Evolutionary conservation across 192 early-diverging fungal genomes (phyloP), one percentile per base, ranked within the genome.

Genomic region (Coemansia sp.): DNA sequence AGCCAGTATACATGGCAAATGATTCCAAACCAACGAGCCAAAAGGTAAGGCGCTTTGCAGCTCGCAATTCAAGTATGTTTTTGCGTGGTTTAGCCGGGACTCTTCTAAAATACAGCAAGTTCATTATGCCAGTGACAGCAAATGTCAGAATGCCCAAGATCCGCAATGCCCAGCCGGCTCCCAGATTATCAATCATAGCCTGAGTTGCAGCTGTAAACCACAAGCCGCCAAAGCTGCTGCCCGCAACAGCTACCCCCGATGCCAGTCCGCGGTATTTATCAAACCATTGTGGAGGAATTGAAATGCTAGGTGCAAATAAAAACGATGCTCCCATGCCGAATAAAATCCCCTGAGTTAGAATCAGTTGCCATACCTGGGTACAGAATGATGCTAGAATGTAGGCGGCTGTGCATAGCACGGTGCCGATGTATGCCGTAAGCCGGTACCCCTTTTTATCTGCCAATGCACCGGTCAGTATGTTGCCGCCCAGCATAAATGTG

Each of bases 131-230:
- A 0, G 69, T 72, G 19, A 71, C 58, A 6, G 16, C 61, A 52
- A 82, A 80, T 0, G 62, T 63, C 5, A 86, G 61, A 28, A 86
- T 63, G 8, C 82, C 87, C 37, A 85, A 78, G 21, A 89, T 76
- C 8, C 90, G 83, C 21, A 94, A 72, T 2, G 87, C 81, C 86
- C 88, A 90, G 18, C 55, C 46, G 11, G 78, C 67, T 2, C 87
- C 92, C 30, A 88, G 19, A 3, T 42, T 53, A 40, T 81, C 74
- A 8, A 94, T 80, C 44, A 88, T 68, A 5, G 63, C 62, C 47
- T 85, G 84, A 0, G 72, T 79, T 5, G 85, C 71, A 16, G 81
- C 81, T 1, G 84, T 72, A 16, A 92, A 72, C 43, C 68, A 79
- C 6, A 86, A 64, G 8, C 84, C 85, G 26, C 85, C 85, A 21